These are phyloP conservation scores for Podospora anserina DNA, from an alignment of 495 filamentous ascomycete species.

Conservation along the genomic window DNA sequence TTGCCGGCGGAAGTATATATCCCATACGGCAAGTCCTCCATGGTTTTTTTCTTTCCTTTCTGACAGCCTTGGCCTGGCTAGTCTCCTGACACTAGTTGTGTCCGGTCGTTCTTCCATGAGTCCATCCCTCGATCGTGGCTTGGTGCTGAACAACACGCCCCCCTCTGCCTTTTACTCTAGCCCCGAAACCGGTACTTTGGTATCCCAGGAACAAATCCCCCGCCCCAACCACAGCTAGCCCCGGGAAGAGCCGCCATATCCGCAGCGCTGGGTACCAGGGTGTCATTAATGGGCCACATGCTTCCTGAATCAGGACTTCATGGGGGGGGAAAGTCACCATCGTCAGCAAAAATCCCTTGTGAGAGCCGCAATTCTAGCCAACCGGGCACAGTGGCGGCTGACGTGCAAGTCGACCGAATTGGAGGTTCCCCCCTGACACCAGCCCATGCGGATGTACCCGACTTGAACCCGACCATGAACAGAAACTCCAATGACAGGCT, in stretches of 20 bases:
- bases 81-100: neutral
- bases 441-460: constrained; percentile 3
- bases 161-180: neutral
- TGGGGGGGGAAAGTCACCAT: neutral
- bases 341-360: neutral
- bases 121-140: neutral
- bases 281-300: neutral
- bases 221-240: neutral
- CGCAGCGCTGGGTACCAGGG: neutral
- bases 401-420: neutral
- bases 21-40: neutral
- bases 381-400: constrained; percentile 1
- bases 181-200: neutral
- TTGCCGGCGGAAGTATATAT: neutral
- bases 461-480: neutral
- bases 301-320: neutral
- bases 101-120: neutral
- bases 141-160: neutral
- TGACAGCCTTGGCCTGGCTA: neutral
- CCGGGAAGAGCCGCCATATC: constrained; percentile 7
- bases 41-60: neutral
- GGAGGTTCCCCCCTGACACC: neutral
- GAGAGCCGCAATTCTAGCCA: neutral
- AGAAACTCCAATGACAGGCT: neutral
- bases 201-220: neutral